A percentile compares a stretch with the other conserved stretches of the same genome.
Evolutionary conservation across 1,139 yeast species (phyloP).

Genomic region (Protomyces inouyei): DNA sequence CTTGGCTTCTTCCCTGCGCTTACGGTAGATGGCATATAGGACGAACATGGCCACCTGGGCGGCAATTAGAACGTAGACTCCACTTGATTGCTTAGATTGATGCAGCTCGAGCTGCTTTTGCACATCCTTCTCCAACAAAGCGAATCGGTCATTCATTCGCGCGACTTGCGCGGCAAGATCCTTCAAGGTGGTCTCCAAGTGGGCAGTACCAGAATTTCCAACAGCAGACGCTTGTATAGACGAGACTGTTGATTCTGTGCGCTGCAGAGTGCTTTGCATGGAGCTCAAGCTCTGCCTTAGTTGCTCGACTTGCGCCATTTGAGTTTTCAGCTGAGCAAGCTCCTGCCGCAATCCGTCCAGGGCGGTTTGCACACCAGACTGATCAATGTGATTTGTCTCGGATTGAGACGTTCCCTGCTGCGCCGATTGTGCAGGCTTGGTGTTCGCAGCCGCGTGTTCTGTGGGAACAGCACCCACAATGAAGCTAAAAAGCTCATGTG

Average conservation of each 20-base stretch:
- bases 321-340: constrained; percentile 2
- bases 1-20: not conserved
- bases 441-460: not conserved
- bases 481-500: constrained; percentile 27
- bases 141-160: constrained; percentile 8
- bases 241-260: not conserved
- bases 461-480: constrained; percentile 1
- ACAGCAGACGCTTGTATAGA: not conserved
- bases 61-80: constrained; percentile 11
- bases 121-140: constrained; percentile 2
- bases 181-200: not conserved
- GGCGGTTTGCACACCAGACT: not conserved
- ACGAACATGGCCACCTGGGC: constrained; percentile 2
- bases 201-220: not conserved
- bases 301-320: not conserved
- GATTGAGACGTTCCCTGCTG: not conserved
- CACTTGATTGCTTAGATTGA: constrained; percentile 2
- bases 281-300: constrained; percentile 1
- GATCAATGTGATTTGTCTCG: not conserved
- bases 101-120: constrained; percentile 12
- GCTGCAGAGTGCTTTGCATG: not conserved
- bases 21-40: not conserved
- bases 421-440: not conserved
- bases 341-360: constrained; percentile 11
- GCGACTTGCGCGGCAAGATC: constrained; percentile 2